Conservation (phyloP, 345 rosid genomes). For the Gossypium thurberi region DNA sequence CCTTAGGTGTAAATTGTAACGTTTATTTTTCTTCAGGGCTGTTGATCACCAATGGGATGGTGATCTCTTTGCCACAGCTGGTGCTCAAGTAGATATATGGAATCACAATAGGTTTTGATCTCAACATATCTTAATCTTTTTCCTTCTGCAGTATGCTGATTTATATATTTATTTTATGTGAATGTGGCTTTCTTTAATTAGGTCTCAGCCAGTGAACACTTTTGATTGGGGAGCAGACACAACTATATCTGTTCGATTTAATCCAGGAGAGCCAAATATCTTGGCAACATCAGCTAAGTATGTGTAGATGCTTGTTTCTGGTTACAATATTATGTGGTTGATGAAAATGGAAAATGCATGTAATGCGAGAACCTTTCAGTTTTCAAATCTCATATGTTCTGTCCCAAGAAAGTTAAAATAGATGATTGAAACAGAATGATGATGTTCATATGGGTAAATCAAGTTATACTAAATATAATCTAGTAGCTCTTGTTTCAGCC, state of each 20-base stretch:
- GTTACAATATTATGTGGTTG: neutral
- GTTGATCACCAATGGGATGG: conserved; percentile 94
- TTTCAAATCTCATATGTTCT: neutral
- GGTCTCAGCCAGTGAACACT: conserved; percentile 86
- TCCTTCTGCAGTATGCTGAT: neutral
- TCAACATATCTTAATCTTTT: neutral
- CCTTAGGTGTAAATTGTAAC: conserved; percentile 4
- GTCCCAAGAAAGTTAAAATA: neutral
- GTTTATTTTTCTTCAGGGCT: conserved; percentile 42
- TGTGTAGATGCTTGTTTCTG: conserved; percentile 3
- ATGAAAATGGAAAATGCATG: neutral
- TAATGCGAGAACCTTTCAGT: neutral
- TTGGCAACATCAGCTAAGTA: conserved; percentile 84
- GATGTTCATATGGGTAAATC: neutral
- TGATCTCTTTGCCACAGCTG: conserved; percentile 85
- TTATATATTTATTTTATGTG: conserved; percentile 5
- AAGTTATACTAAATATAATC: neutral
- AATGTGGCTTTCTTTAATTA: conserved; percentile 20
- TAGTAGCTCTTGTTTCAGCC: neutral
- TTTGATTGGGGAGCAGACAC: conserved; percentile 88
- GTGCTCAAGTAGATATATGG: conserved; percentile 95
- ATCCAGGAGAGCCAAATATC: conserved; percentile 86
- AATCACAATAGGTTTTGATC: conserved; percentile 76
- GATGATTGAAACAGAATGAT: neutral
- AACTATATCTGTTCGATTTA: conserved; percentile 76